Evolutionary conservation across 495 filamentous ascomycete species (phyloP), one percentile per base, ranked within the genome.

Genomic region (Penicillium manginii): DNA sequence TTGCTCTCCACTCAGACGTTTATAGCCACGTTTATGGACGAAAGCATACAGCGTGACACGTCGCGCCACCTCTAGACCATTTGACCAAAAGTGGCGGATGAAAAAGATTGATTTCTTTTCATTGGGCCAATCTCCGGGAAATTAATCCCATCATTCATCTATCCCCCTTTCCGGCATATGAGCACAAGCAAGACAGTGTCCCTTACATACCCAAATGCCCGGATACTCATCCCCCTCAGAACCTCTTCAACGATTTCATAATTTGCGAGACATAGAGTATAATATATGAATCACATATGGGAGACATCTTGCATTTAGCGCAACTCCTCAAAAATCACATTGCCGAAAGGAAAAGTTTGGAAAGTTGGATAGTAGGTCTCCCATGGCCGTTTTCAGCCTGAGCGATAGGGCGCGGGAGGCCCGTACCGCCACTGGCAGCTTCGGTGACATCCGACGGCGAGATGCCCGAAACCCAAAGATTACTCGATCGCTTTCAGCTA

Each of bases 371-470:
- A 12, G 42, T 46, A 17, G 42, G n/a, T n/a, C n/a, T n/a, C n/a
- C 18, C 42, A 46, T 4, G 19, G 42, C 42, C 42, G 42, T 46
- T 46, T 46, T 21, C 42, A 17, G 42, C 42, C 42, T 17, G 42
- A 46, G 19, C 17, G 42, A 46, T 12, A n/a, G n/a, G n/a, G 37
- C 14, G 19, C 42, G 31, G 31, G 31, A 33, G 5, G 31, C 31
- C 4, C 31, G 31, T 4, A 33, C 31, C 4, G 31, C 39, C 39
- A 5, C 39, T 21, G n/a, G n/a, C n/a, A n/a, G n/a, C n/a, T n/a
- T 46, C 42, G 42, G 42, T 17, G 42, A 46, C 42, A 42, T 42
- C n/a, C 39, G 39, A 42, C n/a, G n/a, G n/a, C n/a, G n/a, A n/a
- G n/a, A n/a, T n/a, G n/a, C n/a, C n/a, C n/a, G n/a, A n/a, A n/a